Base-by-base conservation (phyloP, 169 alveolate species). In the Eimeria praecox region DNA sequence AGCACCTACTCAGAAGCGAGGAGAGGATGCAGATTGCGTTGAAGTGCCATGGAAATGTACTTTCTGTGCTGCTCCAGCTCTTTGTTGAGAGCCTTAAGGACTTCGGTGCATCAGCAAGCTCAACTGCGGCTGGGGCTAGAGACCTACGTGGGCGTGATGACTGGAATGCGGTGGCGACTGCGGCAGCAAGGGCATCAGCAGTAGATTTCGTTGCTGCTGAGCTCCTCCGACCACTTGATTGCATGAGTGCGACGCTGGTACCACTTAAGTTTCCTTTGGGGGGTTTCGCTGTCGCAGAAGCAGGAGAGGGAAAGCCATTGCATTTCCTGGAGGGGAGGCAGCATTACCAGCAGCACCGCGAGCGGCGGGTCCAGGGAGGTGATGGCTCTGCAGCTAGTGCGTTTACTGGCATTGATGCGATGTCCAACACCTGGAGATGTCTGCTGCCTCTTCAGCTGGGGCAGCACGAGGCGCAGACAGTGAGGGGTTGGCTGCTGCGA, bases 401-500 rank as follows among this genome's bases (percentile, higher is more conserved):
- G 20, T 16, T 6, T 44, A 66, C 62, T 3, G 66, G 5, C 14
- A 46, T 12, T n/a, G 88, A 30, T 89, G 59, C 87, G 16, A 52
- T 38, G 52, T 24, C 78, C 85, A 89, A 42, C 87, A 46, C 42
- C 30, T 69, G 69, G 95, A 69, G 3, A 1, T 64, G 69, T n/a
- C 27, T 89, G 69, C 75, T 71, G 56, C 87, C 87, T 30, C 66
- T 69, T 46, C 52, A 40, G 75, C n/a, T 71, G 66, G 77, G 95
- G 54, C 95, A 44, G 59, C 95, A 69, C 75, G 73, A 56, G 59
- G 83, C 35, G 24, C 95, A 44, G 87, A 38, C 95, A 20, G 87
- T 64, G 42, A 66, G 69, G 87, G 73, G 88, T 30, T 89, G 95
- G 95, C 85, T 89, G 95, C 88, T 89, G 33, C 87, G 95, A 42